Conservation (phyloP, 23 red algal genomes). For the Gracilaria caudata region DNA sequence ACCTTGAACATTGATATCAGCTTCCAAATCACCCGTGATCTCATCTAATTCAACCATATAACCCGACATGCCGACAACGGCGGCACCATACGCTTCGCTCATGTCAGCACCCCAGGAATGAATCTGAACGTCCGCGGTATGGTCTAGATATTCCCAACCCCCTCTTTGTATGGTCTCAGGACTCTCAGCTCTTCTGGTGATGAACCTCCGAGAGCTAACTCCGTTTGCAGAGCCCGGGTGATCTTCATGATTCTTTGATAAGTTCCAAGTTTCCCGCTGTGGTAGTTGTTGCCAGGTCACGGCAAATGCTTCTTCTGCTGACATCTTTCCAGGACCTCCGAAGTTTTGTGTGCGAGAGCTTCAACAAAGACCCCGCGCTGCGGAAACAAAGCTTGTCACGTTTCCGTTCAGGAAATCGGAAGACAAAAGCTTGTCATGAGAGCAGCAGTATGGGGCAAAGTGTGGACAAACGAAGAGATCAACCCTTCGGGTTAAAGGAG, state of each 20-base stretch:
- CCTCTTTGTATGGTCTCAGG: constrained; percentile 10
- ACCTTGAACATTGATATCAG: constrained; percentile 56
- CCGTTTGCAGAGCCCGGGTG: too few species aligned
- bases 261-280: constrained; percentile 12
- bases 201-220: not conserved
- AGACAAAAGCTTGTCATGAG: too few species aligned
- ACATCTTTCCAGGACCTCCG: not conserved
- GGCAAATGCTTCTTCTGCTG: constrained; percentile 15
- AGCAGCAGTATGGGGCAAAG: too few species aligned
- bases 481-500: too few species aligned
- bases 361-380: too few species aligned
- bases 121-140: constrained; percentile 96
- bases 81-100: constrained; percentile 66
- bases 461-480: too few species aligned
- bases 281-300: constrained; percentile 39
- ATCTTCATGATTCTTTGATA: not conserved
- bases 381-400: too few species aligned
- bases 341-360: too few species aligned
- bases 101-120: constrained; percentile 80
- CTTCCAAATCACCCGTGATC: constrained; percentile 23
- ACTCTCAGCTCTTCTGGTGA: not conserved
- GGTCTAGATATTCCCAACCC: constrained; percentile 87
- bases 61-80: constrained; percentile 81
- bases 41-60: constrained; percentile 83
- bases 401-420: too few species aligned